Base-by-base conservation (phyloP, 345 rosid genomes). In the Euphorbia peplus region DNA sequence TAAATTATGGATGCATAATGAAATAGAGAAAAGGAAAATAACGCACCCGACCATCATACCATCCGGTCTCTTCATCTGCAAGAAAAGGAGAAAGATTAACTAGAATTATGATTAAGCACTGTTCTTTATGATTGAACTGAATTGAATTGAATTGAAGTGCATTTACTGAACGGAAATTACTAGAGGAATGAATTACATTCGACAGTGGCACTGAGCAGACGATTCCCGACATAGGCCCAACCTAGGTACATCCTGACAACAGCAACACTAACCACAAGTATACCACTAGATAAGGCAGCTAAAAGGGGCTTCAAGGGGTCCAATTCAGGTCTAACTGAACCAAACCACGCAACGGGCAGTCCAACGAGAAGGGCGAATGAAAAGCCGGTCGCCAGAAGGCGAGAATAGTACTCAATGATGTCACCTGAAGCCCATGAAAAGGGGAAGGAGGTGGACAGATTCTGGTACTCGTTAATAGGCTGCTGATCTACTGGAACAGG, bases 191-290 rank as follows among this genome's bases (percentile, higher is more conserved):
- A 69, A 72, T 73, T 83, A 87, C 95, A 93, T 69, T 90, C 97
- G 44, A 93, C 93, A 12, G 97, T 93, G 83, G 98, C 98, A 66
- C 96, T 93, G 59, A 93, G 98, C 85, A 93, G 78, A 18, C 96
- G 91, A 64, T 93, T 93, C 42, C 98, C 96, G 47, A 93, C 97
- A 63, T 93, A 93, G 72, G 98, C 97, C 98, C 98, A 90, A 63
- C 98, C 98, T 28, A 93, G 82, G 71, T 90, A 93, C 98, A 93
- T 93, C 79, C 97, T 87, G 16, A 90, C 82, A 29, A 89, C 97
- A n/a, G 89, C 87, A 48, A 93, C 80, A n/a, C 92, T 90, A 15
- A 88, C 96, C 26, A 85, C 86, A 50, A 90, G 65, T 35, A 93
- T 60, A 73, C 98, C 98, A 54, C 98, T 93, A 2, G 93, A 85